phyloP scores from a whole-genome alignment of 495 filamentous ascomycete species.

The Aspergillus wentii region DNA sequence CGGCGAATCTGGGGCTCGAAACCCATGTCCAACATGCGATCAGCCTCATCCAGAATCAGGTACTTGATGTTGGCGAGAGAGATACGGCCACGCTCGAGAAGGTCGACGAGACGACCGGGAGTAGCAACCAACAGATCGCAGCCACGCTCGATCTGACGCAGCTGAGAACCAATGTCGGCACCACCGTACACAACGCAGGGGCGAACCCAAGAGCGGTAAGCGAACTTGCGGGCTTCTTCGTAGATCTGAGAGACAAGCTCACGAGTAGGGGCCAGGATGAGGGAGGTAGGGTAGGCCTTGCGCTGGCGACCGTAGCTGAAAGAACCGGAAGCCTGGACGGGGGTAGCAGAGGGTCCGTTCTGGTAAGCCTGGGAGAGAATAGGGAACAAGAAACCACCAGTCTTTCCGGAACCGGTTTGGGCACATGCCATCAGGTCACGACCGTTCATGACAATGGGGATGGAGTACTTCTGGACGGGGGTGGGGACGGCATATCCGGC shows the following conservation, averaged over 20 bases:
- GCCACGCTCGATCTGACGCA: slow-evolving; percentile 94
- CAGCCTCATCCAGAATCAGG: slow-evolving; percentile 96
- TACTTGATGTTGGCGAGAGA: slow-evolving; percentile 97
- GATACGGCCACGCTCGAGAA: slow-evolving; percentile 98
- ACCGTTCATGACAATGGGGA: slow-evolving; percentile 93
- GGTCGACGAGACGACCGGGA: slow-evolving; percentile 91
- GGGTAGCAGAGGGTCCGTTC: slow-evolving; percentile 70
- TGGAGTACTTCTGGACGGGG: slow-evolving; percentile 96
- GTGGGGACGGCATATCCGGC: slow-evolving; percentile 93
- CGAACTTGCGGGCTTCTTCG: slow-evolving; percentile 95
- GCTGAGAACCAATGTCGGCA: slow-evolving; percentile 95
- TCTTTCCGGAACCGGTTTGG: slow-evolving; percentile 99
- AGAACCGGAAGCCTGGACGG: slow-evolving; percentile 51
- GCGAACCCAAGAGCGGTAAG: slow-evolving; percentile 97
- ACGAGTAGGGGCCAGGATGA: slow-evolving; percentile 94
- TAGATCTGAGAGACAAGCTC: slow-evolving; percentile 98
- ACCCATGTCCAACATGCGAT: slow-evolving; percentile 99
- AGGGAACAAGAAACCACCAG: slow-evolving; percentile 97
- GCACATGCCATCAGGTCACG: slow-evolving; percentile 99
- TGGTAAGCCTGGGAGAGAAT: slow-evolving; percentile 95
- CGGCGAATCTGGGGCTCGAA: slow-evolving; percentile 99
- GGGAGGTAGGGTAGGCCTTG: slow-evolving; percentile 92
- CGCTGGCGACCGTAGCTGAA: slow-evolving; percentile 78
- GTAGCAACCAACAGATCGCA: slow-evolving; percentile 97
- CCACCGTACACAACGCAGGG: slow-evolving; percentile 98